Base-by-base conservation (phyloP, 78 protist species). In the Carpediemonas membranifera region DNA sequence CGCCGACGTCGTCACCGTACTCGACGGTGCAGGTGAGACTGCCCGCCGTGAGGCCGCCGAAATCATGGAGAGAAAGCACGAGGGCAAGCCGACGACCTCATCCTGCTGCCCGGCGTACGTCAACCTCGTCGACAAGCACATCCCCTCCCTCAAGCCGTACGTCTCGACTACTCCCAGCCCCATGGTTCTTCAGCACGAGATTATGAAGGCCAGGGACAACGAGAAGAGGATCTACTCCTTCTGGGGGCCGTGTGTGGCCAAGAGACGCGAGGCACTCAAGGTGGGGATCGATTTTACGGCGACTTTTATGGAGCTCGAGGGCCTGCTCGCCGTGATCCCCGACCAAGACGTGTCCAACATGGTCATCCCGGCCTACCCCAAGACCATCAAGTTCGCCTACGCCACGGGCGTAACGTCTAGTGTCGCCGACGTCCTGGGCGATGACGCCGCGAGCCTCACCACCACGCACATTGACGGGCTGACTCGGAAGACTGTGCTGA, bases 41-140 rank as follows among this genome's bases (percentile, higher is more conserved):
- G 28, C 65, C 28, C 34, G 28, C 28, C 7, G 7, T 7, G 65
- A 60, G 34, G 3, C 34, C 36, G 65, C 7, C 24, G 65, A 60
- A 41, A 30, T n/a, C 30, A 9, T 60, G 16, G 65, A 31, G 25
- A 7, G 34, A 9, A 7, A 30, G 16, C 43, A 11, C 41, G 25
- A n/a, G 28, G 31, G 34, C 44, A 3, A 60, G 15, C 31, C 7
- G 15, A 7, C 65, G 21, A 60, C 65, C 36, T 30, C 65, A 3
- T 60, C 65, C 15, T 60, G 65, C 65, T 60, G 65, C 65, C 65
- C 65, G 19, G 65, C 65, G 21, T 60, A 33, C 65, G 7, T 14
- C 65, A 7, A 60, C 28, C 21, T 15, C 27, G 65, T 60, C 30
- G 7, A 60, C 21, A 60, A 60, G 34, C 65, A 60, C 34, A n/a